Evolutionary conservation across 2,329 filamentous ascomycete species (phyloP), one percentile per base, ranked within the genome.

Genomic region (Stagonosporopsis vannaccii): DNA sequence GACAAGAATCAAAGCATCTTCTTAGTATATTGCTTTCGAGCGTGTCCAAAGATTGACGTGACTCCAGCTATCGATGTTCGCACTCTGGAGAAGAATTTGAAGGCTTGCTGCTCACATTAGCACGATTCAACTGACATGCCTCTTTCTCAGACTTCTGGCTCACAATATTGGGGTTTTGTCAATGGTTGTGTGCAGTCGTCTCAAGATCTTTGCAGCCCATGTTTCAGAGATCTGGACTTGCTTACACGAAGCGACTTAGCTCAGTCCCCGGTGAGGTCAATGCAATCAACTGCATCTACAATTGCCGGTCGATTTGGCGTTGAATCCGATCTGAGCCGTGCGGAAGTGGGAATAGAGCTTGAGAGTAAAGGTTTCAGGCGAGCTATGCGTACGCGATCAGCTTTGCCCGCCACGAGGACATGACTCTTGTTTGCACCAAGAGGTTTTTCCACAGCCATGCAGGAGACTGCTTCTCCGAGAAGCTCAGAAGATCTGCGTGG

Each of bases 321-420:
- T 2, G 12, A n/a, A n/a, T 23, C 17, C 17, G 36, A 20, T 12
- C 22, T 30, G 6, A 23, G 5, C 7, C n/a, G 11, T 17, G 22
- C 19, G 8, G 13, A 20, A 17, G n/a, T 13, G n/a, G 32, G 5
- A 19, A 20, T 5, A 33, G 51, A 20, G 33, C 32, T 45, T 11
- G 39, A 44, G 2, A 41, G 42, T 2, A 59, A 59, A 8, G 33
- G 44, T 19, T 39, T 56, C 11, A 60, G 53, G 36, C 49, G 44
- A 32, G 53, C 53, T 39, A 32, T 30, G 28, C 47, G 41, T 7
- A 56, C 35, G 17, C 11, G 1, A 36, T 35, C 40, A 11, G 30
- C 28, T 35, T 37, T 5, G 17, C 28, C 20, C 33, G 20, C 7
- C 12, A 4, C 11, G 9, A 13, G 6, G 25, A 15, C 9, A 23